phyloP scores from a whole-genome alignment of 2,329 filamentous ascomycete species.

The Stagonosporopsis cucurbitacearum region DNA sequence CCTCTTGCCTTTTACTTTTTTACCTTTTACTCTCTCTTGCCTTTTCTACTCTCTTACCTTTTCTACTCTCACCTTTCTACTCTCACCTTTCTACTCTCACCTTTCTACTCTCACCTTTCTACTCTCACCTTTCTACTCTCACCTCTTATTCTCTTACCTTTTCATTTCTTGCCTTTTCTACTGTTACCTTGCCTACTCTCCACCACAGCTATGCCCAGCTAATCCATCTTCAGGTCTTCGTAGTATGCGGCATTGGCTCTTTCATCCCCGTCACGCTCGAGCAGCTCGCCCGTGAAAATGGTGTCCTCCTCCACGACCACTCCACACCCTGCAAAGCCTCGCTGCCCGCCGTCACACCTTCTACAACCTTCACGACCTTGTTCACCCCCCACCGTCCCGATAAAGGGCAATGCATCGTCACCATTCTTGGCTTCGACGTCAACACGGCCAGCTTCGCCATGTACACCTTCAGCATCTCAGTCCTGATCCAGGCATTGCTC shows the following conservation, averaged over 20 bases:
- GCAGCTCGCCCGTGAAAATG: conserved; percentile 89
- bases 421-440: conserved; percentile 81
- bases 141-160: background rate
- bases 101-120: too few species aligned
- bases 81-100: too few species aligned
- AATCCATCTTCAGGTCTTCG: conserved; percentile 69
- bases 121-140: too few species aligned
- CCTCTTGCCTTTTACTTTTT: too few species aligned
- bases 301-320: conserved; percentile 80
- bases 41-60: too few species aligned
- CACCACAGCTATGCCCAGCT: too few species aligned
- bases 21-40: too few species aligned
- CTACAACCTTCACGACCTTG: conserved; percentile 27
- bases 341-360: conserved; percentile 56
- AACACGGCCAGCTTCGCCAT: conserved; percentile 98
- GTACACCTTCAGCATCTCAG: conserved; percentile 96
- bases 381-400: conserved; percentile 34
- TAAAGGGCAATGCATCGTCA: conserved; percentile 75
- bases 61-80: too few species aligned
- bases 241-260: conserved; percentile 82
- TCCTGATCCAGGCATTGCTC: conserved; percentile 84
- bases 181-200: too few species aligned
- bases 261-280: conserved; percentile 97
- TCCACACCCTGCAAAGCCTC: conserved; percentile 75
- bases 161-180: background rate